A percentile compares a stretch with the other conserved stretches of the same genome.
phyloP scores from a whole-genome alignment of 2,329 filamentous ascomycete genomes.

The Mollisia scopiformis region DNA sequence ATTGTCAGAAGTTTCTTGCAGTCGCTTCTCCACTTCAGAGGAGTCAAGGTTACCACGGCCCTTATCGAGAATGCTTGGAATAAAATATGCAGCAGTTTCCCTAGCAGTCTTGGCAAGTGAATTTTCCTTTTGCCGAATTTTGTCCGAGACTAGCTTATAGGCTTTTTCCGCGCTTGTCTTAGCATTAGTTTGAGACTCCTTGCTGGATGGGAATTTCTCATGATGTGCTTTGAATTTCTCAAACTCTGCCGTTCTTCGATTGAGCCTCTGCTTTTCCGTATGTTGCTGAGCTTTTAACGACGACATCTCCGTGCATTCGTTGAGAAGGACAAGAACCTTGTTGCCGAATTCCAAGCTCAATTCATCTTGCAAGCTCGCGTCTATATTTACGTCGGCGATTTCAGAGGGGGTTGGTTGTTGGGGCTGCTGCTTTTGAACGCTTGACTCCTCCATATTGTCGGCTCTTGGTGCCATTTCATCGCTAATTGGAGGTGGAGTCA shows the following conservation, averaged over 20 bases:
- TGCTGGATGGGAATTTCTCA: constrained; percentile 21
- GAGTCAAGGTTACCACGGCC: not conserved
- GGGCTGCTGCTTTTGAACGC: not conserved
- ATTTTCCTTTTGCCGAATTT: constrained; percentile 5
- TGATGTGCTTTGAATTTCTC: constrained; percentile 15
- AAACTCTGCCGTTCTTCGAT: constrained; percentile 11
- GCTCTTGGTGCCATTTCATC: not conserved
- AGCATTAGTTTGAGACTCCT: constrained; percentile 15
- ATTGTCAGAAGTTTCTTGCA: constrained; percentile 13
- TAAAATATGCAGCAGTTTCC: constrained; percentile 1
- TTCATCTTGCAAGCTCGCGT: not conserved
- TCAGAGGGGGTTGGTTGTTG: not conserved
- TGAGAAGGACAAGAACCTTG: not conserved
- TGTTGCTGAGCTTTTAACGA: constrained; percentile 3
- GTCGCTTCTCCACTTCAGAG: constrained; percentile 1
- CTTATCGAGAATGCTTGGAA: constrained; percentile 11
- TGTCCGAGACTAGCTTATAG: constrained; percentile 3
- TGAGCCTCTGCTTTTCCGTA: constrained; percentile 2
- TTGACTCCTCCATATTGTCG: not conserved
- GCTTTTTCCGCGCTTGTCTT: constrained; percentile 17
- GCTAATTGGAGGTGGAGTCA: not conserved
- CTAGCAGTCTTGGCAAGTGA: not conserved
- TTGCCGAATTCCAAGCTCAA: not conserved
- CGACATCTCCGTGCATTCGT: constrained; percentile 1
- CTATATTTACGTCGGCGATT: not conserved